Base-by-base conservation (phyloP, 805 yeast species). In the Kazachstania viticola region DNA sequence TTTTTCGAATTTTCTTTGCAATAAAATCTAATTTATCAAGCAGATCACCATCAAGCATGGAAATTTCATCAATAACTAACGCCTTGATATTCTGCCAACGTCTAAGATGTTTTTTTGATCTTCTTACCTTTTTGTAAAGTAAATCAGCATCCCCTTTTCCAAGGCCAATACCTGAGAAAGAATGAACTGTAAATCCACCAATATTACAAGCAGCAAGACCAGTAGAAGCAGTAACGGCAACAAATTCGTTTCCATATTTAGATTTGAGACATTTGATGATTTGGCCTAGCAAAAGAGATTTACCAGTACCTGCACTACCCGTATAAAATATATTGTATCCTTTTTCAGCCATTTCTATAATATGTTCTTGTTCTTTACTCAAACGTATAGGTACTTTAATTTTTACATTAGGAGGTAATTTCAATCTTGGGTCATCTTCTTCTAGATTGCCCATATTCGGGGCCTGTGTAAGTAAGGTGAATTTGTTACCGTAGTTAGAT, bases 301-400 rank as follows among this genome's bases (percentile, higher is more conserved):
- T 91, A 50, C 98, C 98, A 0, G 98, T 91, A 47, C 98, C 98
- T 0, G 98, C 98, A 21, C 96, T 84, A 31, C 98, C 98, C 0
- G 98, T 91, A 52, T 82, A 91, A 50, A 91, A 91, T 3, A 91
- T 58, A 37, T 78, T 82, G 13, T 63, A 59, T 0, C 93, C 85
- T 15, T 62, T 49, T 27, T 71, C 56, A 0, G 78, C 94, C 33
- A 81, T 56, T 8, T 73, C 69, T 9, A 82, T 64, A 15, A 91
- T 73, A 30, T 67, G 58, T 35, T 69, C 66, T 48, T 81, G 93
- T 47, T 81, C 91, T 15, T 64, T 64, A 41, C 74, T 67, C 8
- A 72, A 46, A 5, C 51, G 36, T 2, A 59, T 35, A 0, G 64
- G 55, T 3, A 49, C 35, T 3, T 53, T 51, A 1, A 46, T 42